Base-by-base conservation (phyloP, 2,329 filamentous ascomycete genomes). In the Endothia cerciana region DNA sequence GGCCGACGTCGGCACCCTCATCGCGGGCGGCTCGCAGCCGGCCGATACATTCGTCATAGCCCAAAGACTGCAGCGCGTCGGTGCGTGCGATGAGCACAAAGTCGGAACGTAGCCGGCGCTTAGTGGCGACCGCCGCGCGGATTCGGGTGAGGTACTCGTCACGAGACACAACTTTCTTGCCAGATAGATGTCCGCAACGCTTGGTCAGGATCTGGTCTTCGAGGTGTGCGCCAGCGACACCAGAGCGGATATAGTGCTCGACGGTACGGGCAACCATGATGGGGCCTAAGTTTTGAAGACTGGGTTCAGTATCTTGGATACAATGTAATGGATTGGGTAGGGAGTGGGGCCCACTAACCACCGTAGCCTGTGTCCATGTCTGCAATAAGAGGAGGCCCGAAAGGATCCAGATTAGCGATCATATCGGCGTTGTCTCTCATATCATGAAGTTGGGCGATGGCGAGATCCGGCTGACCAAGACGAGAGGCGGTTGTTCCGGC, bases 391-490 rank as follows among this genome's bases (percentile, higher is more conserved):
- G 84, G 82, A 2, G 76, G 66, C 0, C 66, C 79, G 40, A 76
- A 76, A 0, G 82, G 81, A 45, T 82, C 79, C 3, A 85, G 77
- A 60, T 80, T 81, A 4, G 82, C 81, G 62, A 85, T 81, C 82
- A 84, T 85, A 68, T 81, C 81, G 8, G 83, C 83, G 61, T 85
- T 82, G 64, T 78, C 77, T 17, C 78, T 78, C 83, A 85, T 85
- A 68, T 85, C 82, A 62, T 82, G 79, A 17, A 85, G 72, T 7
- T 81, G 80, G 58, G 81, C 81, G 58, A 85, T 77, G 51, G 87
- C 88, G 4, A 91, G 82, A 72, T 91, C 88, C 1, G 88, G 82
- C 77, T 83, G 82, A 38, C 88, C 87, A 0, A 90, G 82, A 36
- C 82, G 78, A 0, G 87, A 89, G 66, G 86, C 85, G 19, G 81